Evolutionary conservation across 805 yeast species (phyloP).

Genomic region (Cyberlindnera veronae): DNA sequence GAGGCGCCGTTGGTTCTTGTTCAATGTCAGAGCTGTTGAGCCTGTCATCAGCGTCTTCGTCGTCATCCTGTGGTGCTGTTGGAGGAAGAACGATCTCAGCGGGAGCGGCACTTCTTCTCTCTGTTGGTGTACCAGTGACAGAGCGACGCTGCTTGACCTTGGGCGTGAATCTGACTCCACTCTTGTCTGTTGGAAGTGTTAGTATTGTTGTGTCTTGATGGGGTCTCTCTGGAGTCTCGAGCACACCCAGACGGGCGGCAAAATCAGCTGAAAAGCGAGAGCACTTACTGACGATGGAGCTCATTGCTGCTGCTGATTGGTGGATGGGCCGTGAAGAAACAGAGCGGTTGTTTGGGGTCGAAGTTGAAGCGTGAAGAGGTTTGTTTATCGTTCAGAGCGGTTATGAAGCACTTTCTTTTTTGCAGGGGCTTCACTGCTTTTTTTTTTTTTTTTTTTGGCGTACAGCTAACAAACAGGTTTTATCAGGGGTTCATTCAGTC

Average conservation of each 20-base stretch:
- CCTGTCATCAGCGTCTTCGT: conserved; percentile 6
- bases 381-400: too few species aligned
- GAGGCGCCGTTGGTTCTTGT: not conserved
- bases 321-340: too few species aligned
- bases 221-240: too few species aligned
- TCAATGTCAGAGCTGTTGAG: conserved; percentile 11
- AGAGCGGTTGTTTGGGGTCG: too few species aligned
- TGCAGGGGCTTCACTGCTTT: too few species aligned
- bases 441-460: too few species aligned
- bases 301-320: too few species aligned
- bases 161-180: conserved; percentile 65
- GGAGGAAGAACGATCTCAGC: conserved; percentile 1
- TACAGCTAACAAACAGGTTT: too few species aligned
- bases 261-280: not conserved
- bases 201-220: not conserved
- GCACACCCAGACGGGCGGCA: not conserved
- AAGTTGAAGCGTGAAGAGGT: too few species aligned
- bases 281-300: conserved; percentile 42
- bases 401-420: too few species aligned
- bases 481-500: not conserved
- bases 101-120: conserved; percentile 24
- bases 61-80: not conserved
- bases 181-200: conserved; percentile 35
- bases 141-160: conserved; percentile 44
- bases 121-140: conserved; percentile 25